A percentile compares a stretch with the other conserved stretches of the same genome.
These are phyloP conservation scores for Podospora comata DNA, from an alignment of 495 filamentous ascomycete genomes.

Conservation along the genomic window DNA sequence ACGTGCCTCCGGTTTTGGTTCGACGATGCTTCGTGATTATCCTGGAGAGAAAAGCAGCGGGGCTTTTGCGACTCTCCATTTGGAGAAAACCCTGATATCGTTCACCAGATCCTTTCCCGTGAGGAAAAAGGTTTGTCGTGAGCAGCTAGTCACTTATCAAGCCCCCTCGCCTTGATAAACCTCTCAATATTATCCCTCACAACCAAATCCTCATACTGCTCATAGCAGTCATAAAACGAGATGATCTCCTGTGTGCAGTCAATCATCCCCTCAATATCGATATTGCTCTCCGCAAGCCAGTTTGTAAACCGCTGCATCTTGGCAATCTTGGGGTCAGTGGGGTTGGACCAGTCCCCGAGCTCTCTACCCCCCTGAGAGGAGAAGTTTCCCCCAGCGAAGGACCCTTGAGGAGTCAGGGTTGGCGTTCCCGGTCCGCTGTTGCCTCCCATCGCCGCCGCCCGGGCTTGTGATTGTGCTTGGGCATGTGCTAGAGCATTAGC, in stretches of 20 bases:
- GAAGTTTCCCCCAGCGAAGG: conserved; percentile 16
- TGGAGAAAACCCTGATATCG: too few species aligned
- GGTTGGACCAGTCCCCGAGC: not conserved
- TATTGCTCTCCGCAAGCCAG: conserved; percentile 89
- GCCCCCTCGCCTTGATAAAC: conserved; percentile 77
- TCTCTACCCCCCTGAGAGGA: conserved; percentile 14
- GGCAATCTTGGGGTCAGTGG: conserved; percentile 40
- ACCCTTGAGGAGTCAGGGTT: conserved; percentile 16
- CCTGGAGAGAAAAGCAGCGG: too few species aligned
- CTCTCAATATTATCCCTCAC: conserved; percentile 64
- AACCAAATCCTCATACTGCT: conserved; percentile 80
- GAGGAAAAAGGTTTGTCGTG: too few species aligned
- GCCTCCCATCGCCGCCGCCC: conserved; percentile 23
- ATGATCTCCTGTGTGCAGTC: conserved; percentile 95
- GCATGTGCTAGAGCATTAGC: conserved; percentile 42
- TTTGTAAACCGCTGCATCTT: conserved; percentile 71
- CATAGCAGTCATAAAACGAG: conserved; percentile 89
- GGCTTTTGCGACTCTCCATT: too few species aligned
- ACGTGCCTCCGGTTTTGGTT: too few species aligned
- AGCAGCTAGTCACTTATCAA: conserved; percentile 58
- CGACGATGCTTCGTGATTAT: too few species aligned
- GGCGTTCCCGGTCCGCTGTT: conserved; percentile 18
- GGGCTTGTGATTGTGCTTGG: conserved; percentile 32
- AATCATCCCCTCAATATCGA: conserved; percentile 88
- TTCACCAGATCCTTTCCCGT: too few species aligned